A percentile compares a stretch with the other conserved stretches of the same genome.
These are phyloP conservation scores for Aphanomyces invadans DNA, from an alignment of 352 stramenopile genomes.

Conservation along the genomic window DNA sequence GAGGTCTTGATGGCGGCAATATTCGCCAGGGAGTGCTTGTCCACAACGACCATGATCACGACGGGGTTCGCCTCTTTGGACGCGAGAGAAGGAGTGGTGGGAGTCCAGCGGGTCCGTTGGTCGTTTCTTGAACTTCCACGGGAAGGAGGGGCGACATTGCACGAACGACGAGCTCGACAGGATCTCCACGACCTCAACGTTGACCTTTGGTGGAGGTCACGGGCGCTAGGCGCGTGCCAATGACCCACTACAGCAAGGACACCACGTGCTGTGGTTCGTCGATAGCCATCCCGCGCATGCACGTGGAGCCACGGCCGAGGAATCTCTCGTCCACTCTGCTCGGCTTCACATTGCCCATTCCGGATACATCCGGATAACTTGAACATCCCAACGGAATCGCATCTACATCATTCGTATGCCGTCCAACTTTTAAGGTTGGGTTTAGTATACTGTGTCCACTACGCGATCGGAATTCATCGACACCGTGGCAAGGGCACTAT, in stretches of 20 bases:
- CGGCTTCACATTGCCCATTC: no score
- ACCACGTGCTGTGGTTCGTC: no score
- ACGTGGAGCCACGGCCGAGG: no score
- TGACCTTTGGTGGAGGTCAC: no score
- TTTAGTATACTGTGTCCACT: not conserved
- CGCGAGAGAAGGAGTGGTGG: not conserved
- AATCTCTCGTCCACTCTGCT: no score
- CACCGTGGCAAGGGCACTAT: not conserved
- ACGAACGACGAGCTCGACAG: not conserved
- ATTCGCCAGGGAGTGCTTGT: conserved; percentile 20
- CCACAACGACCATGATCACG: conserved; percentile 2
- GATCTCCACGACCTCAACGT: no score
- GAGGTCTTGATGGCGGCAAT: conserved; percentile 1
- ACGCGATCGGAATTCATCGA: not conserved
- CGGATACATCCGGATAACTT: not conserved
- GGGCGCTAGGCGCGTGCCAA: no score
- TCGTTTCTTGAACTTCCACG: no score
- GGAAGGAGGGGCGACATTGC: not conserved
- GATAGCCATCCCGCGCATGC: no score
- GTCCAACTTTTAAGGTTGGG: not conserved
- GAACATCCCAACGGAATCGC: not conserved
- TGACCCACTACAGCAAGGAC: no score
- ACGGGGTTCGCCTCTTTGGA: not conserved
- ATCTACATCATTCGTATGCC: not conserved
- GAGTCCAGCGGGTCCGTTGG: no score